phyloP scores from a whole-genome alignment of 352 stramenopile species.

The Phytophthora capsici region DNA sequence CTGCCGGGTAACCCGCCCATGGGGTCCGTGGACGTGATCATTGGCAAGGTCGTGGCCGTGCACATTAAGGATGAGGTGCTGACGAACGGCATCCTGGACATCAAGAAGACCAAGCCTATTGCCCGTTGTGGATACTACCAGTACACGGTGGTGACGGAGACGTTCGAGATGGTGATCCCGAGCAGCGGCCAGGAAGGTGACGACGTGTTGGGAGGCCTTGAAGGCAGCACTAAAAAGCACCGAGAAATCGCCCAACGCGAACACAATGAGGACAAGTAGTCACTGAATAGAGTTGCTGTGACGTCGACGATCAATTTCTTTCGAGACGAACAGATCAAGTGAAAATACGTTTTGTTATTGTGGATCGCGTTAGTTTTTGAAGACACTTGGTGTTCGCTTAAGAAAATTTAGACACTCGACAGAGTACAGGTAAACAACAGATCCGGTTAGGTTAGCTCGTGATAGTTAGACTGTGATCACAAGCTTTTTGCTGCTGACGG shows the following conservation, averaged over 20 bases:
- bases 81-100: conserved; percentile 38
- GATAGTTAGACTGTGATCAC: conserved; percentile 54
- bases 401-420: conserved; percentile 12
- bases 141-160: conserved; percentile 41
- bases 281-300: conserved; percentile 6
- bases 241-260: conserved; percentile 33
- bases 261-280: conserved; percentile 13
- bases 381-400: background rate
- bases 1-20: conserved; percentile 40
- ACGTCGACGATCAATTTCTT: background rate
- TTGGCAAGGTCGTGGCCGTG: conserved; percentile 42
- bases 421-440: conserved; percentile 19
- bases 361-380: conserved; percentile 14
- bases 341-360: conserved; percentile 21
- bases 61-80: conserved; percentile 44
- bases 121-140: conserved; percentile 42
- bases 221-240: conserved; percentile 37
- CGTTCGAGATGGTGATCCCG: conserved; percentile 44
- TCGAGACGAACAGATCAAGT: background rate
- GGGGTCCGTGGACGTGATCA: conserved; percentile 43
- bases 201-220: conserved; percentile 29
- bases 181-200: conserved; percentile 34
- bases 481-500: conserved; percentile 65
- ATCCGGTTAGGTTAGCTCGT: background rate
- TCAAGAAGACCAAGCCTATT: conserved; percentile 45